Evolutionary conservation across 2,329 filamentous ascomycete species (phyloP).

Genomic region (Penicillium aurantiogriseum): DNA sequence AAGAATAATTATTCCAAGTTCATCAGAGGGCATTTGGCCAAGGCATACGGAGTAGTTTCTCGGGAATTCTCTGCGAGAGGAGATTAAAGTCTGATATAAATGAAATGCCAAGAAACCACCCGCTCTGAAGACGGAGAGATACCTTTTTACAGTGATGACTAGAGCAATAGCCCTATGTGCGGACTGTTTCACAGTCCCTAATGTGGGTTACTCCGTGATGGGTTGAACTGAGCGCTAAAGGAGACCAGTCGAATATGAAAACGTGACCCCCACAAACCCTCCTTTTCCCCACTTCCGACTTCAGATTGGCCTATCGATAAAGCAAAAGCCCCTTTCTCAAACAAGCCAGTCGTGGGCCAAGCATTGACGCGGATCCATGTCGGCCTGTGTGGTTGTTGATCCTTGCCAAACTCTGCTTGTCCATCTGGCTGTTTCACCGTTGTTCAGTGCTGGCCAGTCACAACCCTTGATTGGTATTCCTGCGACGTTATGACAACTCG

Average conservation of each 20-base stretch:
- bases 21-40: not conserved
- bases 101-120: slow-evolving; percentile 15
- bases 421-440: slow-evolving; percentile 17
- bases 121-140: not conserved
- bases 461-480: not conserved
- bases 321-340: slow-evolving; percentile 19
- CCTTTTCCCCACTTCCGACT: slow-evolving; percentile 6
- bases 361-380: slow-evolving; percentile 11
- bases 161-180: not conserved
- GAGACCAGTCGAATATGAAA: not conserved
- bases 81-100: slow-evolving; percentile 19
- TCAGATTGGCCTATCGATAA: slow-evolving; percentile 13
- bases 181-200: not conserved
- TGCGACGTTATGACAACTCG: slow-evolving; percentile 5
- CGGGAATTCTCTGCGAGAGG: slow-evolving; percentile 6
- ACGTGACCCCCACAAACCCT: not conserved
- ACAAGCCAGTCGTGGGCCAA: slow-evolving; percentile 13
- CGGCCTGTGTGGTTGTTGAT: slow-evolving; percentile 10
- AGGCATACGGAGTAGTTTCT: not conserved
- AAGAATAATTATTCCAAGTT: not conserved
- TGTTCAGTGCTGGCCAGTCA: slow-evolving; percentile 17
- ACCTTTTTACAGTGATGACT: not conserved
- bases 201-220: not conserved
- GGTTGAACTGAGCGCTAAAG: slow-evolving; percentile 7
- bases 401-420: slow-evolving; percentile 4